These are phyloP conservation scores for Gaultheria prostrata DNA, from an alignment of 148 eudicot species.

Conservation along the genomic window DNA sequence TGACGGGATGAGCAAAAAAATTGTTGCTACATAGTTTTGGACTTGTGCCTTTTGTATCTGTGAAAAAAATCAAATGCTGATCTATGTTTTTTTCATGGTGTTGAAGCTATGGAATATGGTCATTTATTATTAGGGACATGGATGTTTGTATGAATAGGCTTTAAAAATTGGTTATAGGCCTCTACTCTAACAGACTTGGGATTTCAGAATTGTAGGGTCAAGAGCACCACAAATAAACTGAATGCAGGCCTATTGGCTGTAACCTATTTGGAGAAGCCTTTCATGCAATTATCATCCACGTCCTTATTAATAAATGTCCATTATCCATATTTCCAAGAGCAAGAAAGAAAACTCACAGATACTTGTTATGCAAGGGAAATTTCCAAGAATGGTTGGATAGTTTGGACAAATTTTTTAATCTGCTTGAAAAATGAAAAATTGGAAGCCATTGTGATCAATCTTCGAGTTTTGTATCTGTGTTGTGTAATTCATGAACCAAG, in stretches of 20 bases:
- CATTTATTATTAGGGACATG: neutral
- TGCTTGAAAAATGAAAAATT: neutral
- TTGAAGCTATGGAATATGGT: neutral
- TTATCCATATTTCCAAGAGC: neutral
- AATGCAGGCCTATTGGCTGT: neutral
- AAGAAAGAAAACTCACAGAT: neutral
- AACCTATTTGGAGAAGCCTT: neutral
- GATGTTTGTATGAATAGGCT: neutral
- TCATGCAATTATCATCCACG: neutral
- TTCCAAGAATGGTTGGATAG: neutral
- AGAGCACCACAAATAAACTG: neutral
- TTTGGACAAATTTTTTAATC: neutral
- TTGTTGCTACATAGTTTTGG: neutral
- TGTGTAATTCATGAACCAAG: neutral
- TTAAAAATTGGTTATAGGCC: neutral
- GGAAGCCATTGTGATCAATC: neutral
- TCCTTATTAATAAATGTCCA: neutral
- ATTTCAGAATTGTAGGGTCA: neutral
- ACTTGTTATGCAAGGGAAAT: neutral
- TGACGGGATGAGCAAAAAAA: neutral
- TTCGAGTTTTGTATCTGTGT: neutral
- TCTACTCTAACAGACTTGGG: neutral
- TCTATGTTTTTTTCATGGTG: neutral
- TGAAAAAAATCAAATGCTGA: neutral
- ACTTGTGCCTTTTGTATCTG: neutral